Base-by-base conservation (phyloP, 208 protist genomes). In the Tritrichomonas musculus region DNA sequence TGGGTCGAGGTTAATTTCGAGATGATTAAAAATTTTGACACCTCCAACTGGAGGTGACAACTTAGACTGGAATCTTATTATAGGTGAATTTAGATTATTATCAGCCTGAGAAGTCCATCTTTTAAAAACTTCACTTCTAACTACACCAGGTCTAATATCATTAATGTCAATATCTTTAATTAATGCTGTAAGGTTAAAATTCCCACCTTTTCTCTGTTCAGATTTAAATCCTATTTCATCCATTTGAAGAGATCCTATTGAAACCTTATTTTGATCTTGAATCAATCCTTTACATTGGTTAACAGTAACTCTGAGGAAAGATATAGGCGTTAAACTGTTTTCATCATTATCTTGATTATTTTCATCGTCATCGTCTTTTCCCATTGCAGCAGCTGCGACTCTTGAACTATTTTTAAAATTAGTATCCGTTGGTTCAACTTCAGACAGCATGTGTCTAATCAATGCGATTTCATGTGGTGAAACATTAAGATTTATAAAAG, bases 1-100 rank as follows among this genome's bases (percentile, higher is more conserved):
- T 53, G 73, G 73, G 41, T 82, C 73, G 25, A 82, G 30, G 30
- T 82, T 82, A 25, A 82, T 82, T 82, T 82, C 73, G 41, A 82
- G 14, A 53, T 82, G 73, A 30, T 82, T 82, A 82, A 53, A 82
- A 82, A 82, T 20, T 30, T 25, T 53, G 8, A 82, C 41, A 53
- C 73, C 73, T 47, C 73, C 73, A 30, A 82, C 41, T 11, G 73
- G 73, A 11, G 73, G 73, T n/a, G 20, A 20, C 11, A 30, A 47
- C 30, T 36, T 82, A 25, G 41, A n/a, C 30, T 82, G 73, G 17
- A 82, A 20, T 53, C 73, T 47, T 27, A 82, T 20, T 25, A 47
- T 20, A 33, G 73, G 73, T 0, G 73, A 50, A n/a, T 82, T n/a
- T n/a, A n/a, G n/a, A n/a, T n/a, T 36, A 50, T 50, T 41, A 20